phyloP scores from a whole-genome alignment of 331 rosid species.

The Rhamnella rubrinervis region DNA sequence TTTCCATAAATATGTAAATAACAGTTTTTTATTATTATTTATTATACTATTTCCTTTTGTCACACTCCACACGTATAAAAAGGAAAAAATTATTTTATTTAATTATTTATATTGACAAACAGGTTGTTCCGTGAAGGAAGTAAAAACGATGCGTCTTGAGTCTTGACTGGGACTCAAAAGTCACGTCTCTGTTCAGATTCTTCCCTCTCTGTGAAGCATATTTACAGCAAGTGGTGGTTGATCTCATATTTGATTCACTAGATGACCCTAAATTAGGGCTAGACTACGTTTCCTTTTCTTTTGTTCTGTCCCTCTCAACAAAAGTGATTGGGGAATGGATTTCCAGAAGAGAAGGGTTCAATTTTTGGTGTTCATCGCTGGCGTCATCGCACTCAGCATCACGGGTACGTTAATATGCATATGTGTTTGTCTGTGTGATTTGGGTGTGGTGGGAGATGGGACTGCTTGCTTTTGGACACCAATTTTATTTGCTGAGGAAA shows the following conservation, averaged over 20 bases:
- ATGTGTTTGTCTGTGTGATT: background rate
- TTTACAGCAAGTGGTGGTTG: too few species aligned
- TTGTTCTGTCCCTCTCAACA: background rate
- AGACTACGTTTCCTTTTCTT: conserved; percentile 1
- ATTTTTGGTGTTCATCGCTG: conserved; percentile 37
- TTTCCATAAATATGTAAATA: too few species aligned
- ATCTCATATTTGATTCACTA: too few species aligned
- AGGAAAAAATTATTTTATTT: too few species aligned
- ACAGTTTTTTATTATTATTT: too few species aligned
- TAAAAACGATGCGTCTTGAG: too few species aligned
- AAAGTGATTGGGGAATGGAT: conserved; percentile 39
- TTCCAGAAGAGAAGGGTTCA: conserved; percentile 55
- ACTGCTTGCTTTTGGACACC: background rate
- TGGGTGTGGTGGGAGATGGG: background rate
- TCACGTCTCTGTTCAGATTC: conserved; percentile 18
- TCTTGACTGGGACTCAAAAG: too few species aligned
- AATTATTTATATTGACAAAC: too few species aligned
- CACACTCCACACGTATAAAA: too few species aligned
- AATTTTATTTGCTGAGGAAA: background rate
- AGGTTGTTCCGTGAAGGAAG: too few species aligned
- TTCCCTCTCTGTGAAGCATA: conserved; percentile 26
- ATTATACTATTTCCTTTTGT: too few species aligned
- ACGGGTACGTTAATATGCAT: conserved; percentile 42
- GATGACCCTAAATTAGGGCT: background rate
- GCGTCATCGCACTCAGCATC: conserved; percentile 66